A percentile compares a stretch with the other conserved stretches of the same genome.
These are phyloP conservation scores for Globisporangium takayamanum DNA, from an alignment of 352 stramenopile genomes.

Conservation along the genomic window DNA sequence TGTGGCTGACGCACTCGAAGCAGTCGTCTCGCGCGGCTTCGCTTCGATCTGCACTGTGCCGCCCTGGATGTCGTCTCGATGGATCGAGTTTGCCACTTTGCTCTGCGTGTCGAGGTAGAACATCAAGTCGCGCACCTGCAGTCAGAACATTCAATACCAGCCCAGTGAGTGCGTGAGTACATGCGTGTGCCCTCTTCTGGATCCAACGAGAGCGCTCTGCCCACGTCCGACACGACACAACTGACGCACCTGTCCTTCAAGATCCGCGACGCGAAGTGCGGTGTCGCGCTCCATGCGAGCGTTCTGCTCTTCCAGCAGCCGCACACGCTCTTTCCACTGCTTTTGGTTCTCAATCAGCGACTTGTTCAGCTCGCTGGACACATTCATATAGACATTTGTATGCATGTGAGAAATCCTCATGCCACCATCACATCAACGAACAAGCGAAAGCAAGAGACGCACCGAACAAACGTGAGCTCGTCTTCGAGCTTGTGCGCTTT, in stretches of 20 bases:
- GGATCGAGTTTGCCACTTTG: conserved; percentile 73
- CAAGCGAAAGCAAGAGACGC: neutral
- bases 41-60: conserved; percentile 72
- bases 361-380: conserved; percentile 75
- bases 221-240: neutral
- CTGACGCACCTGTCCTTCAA: conserved; percentile 68
- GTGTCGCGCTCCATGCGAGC: conserved; percentile 50
- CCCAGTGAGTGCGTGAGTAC: too few species aligned
- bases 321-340: conserved; percentile 82
- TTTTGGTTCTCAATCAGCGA: conserved; percentile 85
- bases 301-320: conserved; percentile 61
- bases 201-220: too few species aligned
- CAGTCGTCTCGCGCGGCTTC: conserved; percentile 12
- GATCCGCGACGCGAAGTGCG: conserved; percentile 51
- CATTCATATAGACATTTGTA: neutral
- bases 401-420: conserved; percentile 1
- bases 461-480: conserved; percentile 79
- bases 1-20: conserved; percentile 6
- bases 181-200: too few species aligned
- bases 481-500: conserved; percentile 78
- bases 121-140: conserved; percentile 74
- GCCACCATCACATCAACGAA: neutral
- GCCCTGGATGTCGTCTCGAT: conserved; percentile 80
- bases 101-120: conserved; percentile 87
- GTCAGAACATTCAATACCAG: neutral